Evolutionary conservation across 176 grass and related monocot species (phyloP).

Genomic region (Rhipidocladum racemiflorum): DNA sequence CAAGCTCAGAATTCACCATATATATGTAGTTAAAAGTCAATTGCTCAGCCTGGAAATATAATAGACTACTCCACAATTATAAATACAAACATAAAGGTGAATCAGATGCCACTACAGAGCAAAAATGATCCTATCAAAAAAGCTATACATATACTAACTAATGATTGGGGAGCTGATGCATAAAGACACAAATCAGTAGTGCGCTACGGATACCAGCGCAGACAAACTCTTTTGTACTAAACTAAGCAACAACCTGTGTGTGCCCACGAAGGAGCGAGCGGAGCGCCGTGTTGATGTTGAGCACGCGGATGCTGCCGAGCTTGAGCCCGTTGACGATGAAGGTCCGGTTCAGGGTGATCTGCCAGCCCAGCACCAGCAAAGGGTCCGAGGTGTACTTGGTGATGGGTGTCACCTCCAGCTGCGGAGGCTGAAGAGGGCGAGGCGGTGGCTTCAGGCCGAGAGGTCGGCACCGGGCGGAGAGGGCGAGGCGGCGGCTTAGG

Average conservation of each 20-base stretch:
- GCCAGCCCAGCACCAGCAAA: slow-evolving; percentile 62
- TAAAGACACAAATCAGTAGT: background rate
- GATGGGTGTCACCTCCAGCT: slow-evolving; percentile 92
- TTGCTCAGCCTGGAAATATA: background rate
- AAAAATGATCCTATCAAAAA: too few relatives aligned
- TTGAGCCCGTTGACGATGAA: slow-evolving; percentile 22
- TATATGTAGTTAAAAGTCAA: background rate
- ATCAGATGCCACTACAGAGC: background rate
- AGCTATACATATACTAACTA: background rate
- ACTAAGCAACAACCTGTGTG: slow-evolving; percentile 32
- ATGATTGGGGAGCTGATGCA: background rate
- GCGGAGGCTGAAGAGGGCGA: slow-evolving; percentile 44
- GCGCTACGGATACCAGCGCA: background rate
- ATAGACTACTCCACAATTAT: background rate
- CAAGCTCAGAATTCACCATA: background rate
- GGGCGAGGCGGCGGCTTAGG: too few relatives aligned
- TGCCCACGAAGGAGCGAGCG: slow-evolving; percentile 84
- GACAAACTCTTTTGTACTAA: background rate
- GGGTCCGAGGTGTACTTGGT: slow-evolving; percentile 92
- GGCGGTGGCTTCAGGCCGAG: too few relatives aligned
- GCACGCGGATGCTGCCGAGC: slow-evolving; percentile 58
- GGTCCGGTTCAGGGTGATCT: slow-evolving; percentile 69
- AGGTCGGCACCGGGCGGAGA: too few relatives aligned
- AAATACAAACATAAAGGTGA: background rate
- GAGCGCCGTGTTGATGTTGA: slow-evolving; percentile 89